A percentile compares a stretch with the other conserved stretches of the same genome.
phyloP scores from a whole-genome alignment of 768 basidiomycete species.

The Leccinum fibrillosum region DNA sequence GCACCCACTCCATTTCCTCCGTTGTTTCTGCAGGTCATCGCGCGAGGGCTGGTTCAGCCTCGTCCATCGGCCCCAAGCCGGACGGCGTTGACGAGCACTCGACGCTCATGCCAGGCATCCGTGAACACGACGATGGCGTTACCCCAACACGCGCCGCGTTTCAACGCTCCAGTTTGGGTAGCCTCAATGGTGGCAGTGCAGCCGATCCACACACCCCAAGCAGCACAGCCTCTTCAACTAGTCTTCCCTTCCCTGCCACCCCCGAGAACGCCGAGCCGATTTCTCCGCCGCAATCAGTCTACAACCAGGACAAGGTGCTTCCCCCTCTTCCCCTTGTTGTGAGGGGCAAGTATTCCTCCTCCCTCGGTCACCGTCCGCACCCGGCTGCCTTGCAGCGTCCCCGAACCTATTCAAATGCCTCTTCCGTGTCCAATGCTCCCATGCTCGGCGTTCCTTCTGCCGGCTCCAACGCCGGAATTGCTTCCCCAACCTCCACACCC shows the following conservation, averaged over 20 bases:
- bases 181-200: constrained; percentile 16
- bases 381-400: constrained; percentile 19
- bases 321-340: constrained; percentile 26
- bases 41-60: constrained; percentile 14
- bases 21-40: constrained; percentile 1
- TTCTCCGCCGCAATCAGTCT: constrained; percentile 1
- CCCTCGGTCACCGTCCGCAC: constrained; percentile 13
- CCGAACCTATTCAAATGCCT: constrained; percentile 35
- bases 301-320: constrained; percentile 30
- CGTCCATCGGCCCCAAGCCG: not conserved
- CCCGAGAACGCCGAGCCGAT: constrained; percentile 24
- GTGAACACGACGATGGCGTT: constrained; percentile 28
- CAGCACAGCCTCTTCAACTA: constrained; percentile 30
- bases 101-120: constrained; percentile 27
- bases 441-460: constrained; percentile 3
- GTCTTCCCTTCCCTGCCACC: constrained; percentile 29
- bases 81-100: not conserved
- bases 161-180: constrained; percentile 24
- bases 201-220: constrained; percentile 28
- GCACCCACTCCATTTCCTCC: constrained; percentile 21
- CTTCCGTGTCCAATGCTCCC: constrained; percentile 23
- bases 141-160: constrained; percentile 31
- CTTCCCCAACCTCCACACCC: constrained; percentile 11
- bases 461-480: constrained; percentile 7
- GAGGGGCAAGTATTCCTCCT: constrained; percentile 21